phyloP scores from a whole-genome alignment of 2,329 filamentous ascomycete genomes.

The Colletotrichum gloeosporioides region DNA sequence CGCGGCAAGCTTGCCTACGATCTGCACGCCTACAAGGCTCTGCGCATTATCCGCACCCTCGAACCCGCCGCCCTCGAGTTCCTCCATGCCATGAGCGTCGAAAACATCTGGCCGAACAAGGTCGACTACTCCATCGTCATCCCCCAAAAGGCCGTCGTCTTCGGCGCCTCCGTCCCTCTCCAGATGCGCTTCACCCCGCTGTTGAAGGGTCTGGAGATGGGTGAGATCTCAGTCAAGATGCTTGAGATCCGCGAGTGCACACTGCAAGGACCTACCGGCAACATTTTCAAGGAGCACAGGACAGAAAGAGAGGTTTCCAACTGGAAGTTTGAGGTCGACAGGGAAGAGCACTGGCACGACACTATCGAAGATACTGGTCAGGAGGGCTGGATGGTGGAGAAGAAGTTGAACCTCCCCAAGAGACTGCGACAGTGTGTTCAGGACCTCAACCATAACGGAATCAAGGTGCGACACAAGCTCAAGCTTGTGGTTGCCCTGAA shows the following conservation, averaged over 20 bases:
- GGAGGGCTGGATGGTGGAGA: slow-evolving; percentile 68
- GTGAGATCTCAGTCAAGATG: slow-evolving; percentile 81
- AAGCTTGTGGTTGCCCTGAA: slow-evolving; percentile 89
- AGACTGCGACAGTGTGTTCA: slow-evolving; percentile 85
- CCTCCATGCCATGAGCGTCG: slow-evolving; percentile 89
- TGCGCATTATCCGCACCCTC: slow-evolving; percentile 79
- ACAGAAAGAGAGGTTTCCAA: slow-evolving; percentile 67
- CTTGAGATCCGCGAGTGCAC: slow-evolving; percentile 79
- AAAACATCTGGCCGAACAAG: slow-evolving; percentile 98
- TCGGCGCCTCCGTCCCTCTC: slow-evolving; percentile 84
- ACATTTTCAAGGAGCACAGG: slow-evolving; percentile 62
- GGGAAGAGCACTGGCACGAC: slow-evolving; percentile 71
- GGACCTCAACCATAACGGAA: slow-evolving; percentile 85
- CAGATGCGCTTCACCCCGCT: slow-evolving; percentile 89
- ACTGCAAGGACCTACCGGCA: slow-evolving; percentile 49
- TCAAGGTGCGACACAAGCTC: slow-evolving; percentile 92
- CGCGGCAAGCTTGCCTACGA: slow-evolving; percentile 90
- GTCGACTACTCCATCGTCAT: slow-evolving; percentile 94
- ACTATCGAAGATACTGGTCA: slow-evolving; percentile 72
- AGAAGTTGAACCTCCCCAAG: slow-evolving; percentile 75
- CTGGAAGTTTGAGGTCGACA: slow-evolving; percentile 61
- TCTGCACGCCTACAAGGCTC: slow-evolving; percentile 77
- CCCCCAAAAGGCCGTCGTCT: slow-evolving; percentile 92
- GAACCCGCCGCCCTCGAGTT: slow-evolving; percentile 79
- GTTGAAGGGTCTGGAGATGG: slow-evolving; percentile 85